Evolutionary conservation across 495 filamentous ascomycete species (phyloP).

Genomic region (Lasiosphaeria miniovina): DNA sequence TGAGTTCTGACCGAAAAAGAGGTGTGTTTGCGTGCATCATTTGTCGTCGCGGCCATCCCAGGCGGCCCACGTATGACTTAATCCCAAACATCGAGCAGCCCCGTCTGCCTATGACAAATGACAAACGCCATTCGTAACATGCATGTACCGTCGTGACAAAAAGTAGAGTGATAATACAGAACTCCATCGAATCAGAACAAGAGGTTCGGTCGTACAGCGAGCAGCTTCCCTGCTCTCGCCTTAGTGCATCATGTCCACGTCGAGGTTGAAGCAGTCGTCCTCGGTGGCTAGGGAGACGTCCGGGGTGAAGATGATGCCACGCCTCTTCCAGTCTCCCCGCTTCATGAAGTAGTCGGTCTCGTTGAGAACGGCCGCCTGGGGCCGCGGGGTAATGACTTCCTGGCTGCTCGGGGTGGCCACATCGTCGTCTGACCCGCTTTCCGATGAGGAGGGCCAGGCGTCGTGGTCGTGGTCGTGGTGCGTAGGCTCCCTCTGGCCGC

Average conservation of each 20-base stretch:
- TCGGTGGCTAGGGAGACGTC: conserved; percentile 22
- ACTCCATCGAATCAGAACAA: too few relatives aligned
- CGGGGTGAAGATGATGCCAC: conserved; percentile 45
- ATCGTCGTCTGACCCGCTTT: conserved; percentile 3
- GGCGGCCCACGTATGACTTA: too few relatives aligned
- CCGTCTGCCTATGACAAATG: too few relatives aligned
- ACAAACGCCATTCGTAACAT: too few relatives aligned
- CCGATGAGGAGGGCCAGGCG: neutral
- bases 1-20: too few relatives aligned
- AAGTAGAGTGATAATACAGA: too few relatives aligned
- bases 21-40: too few relatives aligned
- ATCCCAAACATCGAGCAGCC: too few relatives aligned
- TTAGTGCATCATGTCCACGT: conserved; percentile 8
- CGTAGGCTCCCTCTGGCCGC: conserved; percentile 6
- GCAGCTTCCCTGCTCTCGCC: conserved; percentile 16
- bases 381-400: conserved; percentile 14
- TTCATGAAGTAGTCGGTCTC: conserved; percentile 40
- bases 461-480: neutral
- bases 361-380: conserved; percentile 16
- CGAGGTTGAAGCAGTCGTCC: conserved; percentile 30
- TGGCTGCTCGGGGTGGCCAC: conserved; percentile 11
- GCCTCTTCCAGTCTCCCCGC: conserved; percentile 48
- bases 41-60: too few relatives aligned
- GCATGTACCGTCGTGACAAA: too few relatives aligned
- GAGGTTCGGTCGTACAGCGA: too few relatives aligned